Percentiles rank a stretch among this genome's conserved stretches.
Conservation (phyloP, 805 yeast genomes). For the Pichia nanzhaoensis region DNA sequence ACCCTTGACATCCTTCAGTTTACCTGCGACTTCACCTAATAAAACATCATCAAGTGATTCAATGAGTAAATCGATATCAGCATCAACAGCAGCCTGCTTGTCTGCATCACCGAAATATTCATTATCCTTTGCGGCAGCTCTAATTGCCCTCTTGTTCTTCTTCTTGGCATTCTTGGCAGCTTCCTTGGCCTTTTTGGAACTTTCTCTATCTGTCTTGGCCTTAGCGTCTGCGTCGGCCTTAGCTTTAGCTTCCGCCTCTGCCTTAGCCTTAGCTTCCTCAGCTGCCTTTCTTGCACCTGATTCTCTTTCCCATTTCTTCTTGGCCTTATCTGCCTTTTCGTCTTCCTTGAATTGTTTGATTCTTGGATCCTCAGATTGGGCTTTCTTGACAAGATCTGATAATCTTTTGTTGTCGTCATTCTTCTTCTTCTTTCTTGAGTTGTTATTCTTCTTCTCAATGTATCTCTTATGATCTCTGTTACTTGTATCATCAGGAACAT, state of each 20-base stretch:
- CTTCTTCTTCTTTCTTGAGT: constrained; percentile 95
- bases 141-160: constrained; percentile 59
- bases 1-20: constrained; percentile 52
- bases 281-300: constrained; percentile 97
- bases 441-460: constrained; percentile 94
- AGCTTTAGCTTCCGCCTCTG: constrained; percentile 82
- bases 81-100: constrained; percentile 60
- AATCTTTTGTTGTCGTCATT: constrained; percentile 93
- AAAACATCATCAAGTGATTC: constrained; percentile 76
- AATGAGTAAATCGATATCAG: constrained; percentile 72
- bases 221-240: constrained; percentile 71
- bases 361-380: constrained; percentile 88
- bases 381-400: constrained; percentile 80
- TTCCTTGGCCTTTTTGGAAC: constrained; percentile 79
- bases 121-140: constrained; percentile 75
- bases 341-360: constrained; percentile 87
- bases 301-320: constrained; percentile 94
- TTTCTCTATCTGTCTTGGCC: constrained; percentile 51
- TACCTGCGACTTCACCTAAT: constrained; percentile 66
- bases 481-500: constrained; percentile 97
- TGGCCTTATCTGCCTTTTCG: constrained; percentile 91
- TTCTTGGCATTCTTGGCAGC: constrained; percentile 96
- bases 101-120: constrained; percentile 78
- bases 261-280: constrained; percentile 78
- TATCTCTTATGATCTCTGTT: constrained; percentile 99